These are phyloP conservation scores for Haplographium delicatum DNA, from an alignment of 495 filamentous ascomycete species.

Conservation along the genomic window DNA sequence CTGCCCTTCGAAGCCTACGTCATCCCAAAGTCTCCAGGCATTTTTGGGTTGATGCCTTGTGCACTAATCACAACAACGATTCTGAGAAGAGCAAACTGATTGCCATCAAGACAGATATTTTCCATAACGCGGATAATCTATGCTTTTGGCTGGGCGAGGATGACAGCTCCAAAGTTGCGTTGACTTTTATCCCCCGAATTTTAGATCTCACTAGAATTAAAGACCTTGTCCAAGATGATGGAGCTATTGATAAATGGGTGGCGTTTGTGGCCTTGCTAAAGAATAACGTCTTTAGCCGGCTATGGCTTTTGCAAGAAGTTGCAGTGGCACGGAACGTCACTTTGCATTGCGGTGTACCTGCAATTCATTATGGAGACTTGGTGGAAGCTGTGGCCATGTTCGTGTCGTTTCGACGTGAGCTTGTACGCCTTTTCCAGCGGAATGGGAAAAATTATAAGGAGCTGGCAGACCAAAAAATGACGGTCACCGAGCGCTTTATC, in stretches of 20 bases:
- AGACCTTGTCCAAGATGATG: slow-evolving; percentile 14
- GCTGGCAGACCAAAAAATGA: slow-evolving; percentile 19
- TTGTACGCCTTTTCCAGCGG: neutral
- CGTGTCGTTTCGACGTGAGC: neutral
- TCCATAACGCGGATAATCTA: slow-evolving; percentile 11
- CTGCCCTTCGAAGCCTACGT: neutral
- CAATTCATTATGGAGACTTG: slow-evolving; percentile 26
- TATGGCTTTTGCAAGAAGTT: slow-evolving; percentile 36
- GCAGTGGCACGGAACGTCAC: slow-evolving; percentile 28
- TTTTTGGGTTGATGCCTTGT: slow-evolving; percentile 25
- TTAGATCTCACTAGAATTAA: slow-evolving; percentile 17
- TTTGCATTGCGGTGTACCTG: slow-evolving; percentile 25
- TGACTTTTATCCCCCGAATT: slow-evolving; percentile 15
- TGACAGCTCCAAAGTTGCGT: neutral
- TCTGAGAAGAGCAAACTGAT: slow-evolving; percentile 23
- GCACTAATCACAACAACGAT: slow-evolving; percentile 21
- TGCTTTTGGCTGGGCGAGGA: slow-evolving; percentile 10
- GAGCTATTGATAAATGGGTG: slow-evolving; percentile 21
- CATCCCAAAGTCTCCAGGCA: neutral
- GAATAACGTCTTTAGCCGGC: slow-evolving; percentile 28
- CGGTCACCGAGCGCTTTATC: slow-evolving; percentile 29
- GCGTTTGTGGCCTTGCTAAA: slow-evolving; percentile 29
- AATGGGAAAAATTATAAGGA: neutral
- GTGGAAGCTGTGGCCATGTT: slow-evolving; percentile 19
- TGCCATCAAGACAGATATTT: slow-evolving; percentile 25